Conservation (phyloP, 2,329 filamentous ascomycete genomes). For the Sclerotinia glacialis region DNA sequence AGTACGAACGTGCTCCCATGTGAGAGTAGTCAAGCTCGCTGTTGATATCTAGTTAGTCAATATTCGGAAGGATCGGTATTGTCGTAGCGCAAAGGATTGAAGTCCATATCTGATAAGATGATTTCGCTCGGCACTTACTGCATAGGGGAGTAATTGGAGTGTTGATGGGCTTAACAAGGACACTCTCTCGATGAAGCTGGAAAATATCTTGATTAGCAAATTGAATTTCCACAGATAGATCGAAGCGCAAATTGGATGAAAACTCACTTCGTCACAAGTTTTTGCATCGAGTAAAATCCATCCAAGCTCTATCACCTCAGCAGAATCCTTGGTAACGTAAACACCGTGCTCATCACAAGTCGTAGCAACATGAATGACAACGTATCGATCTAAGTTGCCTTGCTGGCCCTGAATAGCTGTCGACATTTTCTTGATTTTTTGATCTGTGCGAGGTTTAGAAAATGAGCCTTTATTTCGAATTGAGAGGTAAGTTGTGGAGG, state of each 20-base stretch:
- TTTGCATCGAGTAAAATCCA: conserved; percentile 96
- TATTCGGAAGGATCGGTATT: conserved; percentile 14
- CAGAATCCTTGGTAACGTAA: conserved; percentile 98
- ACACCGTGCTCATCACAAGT: conserved; percentile 99
- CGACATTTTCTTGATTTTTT: conserved; percentile 60
- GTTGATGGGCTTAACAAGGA: conserved; percentile 97
- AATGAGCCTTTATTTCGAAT: conserved; percentile 29
- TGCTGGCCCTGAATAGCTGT: conserved; percentile 52
- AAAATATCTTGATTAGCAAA: conserved; percentile 29
- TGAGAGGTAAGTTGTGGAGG: conserved; percentile 54
- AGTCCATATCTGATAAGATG: not conserved
- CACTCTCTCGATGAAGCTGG: conserved; percentile 90
- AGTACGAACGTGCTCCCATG: conserved; percentile 98
- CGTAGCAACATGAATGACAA: conserved; percentile 97
- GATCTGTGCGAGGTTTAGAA: conserved; percentile 31
- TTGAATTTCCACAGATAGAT: conserved; percentile 2
- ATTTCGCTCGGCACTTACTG: conserved; percentile 66
- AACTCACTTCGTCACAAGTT: conserved; percentile 82
- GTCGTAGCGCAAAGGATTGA: not conserved
- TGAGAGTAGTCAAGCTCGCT: conserved; percentile 96
- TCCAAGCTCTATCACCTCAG: conserved; percentile 97
- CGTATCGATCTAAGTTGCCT: conserved; percentile 87
- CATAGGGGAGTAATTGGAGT: conserved; percentile 97
- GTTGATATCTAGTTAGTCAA: conserved; percentile 34
- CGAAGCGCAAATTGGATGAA: conserved; percentile 17